Base-by-base conservation (phyloP, 129 eudicot species). In the Saposhnikovia divaricata region DNA sequence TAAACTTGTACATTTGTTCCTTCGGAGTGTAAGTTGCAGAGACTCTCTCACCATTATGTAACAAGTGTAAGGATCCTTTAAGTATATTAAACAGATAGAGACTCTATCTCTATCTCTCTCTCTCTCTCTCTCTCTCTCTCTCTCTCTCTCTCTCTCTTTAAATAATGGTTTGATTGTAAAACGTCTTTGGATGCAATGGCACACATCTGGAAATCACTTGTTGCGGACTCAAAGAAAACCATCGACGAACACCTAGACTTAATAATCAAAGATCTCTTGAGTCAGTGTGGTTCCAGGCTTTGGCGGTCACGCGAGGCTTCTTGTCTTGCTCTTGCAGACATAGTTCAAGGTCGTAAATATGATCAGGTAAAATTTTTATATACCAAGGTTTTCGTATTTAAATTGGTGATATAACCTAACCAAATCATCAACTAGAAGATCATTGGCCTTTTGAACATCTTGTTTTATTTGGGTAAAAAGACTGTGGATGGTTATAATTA, bases 251-350 rank as follows among this genome's bases (percentile, higher is more conserved):
- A 84, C 79, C 87, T 95, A 83, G 97, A 92, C 78, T 87, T 84
- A 72, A 89, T 95, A 77, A 81, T 92, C 68, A 97, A 95, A 80
- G 96, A 95, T 92, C 85, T 95, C 79, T 80, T 95, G 81, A 78
- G 44, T 77, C 98, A 95, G 83, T 90, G 97, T 79, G 98, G 98
- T 53, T 95, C 98, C 80, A 87, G 96, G 87, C 97, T 95, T 66
- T 95, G 97, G 97, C 96, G 98, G 6, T 95, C 98, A n/a, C 95
- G 97, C 14, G 96, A 95, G 86, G 89, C 98, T 76, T 95, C 97
- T n/a, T 92, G 96, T 85, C 92, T 92, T 86, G 97, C 97, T 79
- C 92, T 95, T 78, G 88, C 97, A 28, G 98, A 95, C 82, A 82
- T 95, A 80, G 86, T 92, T 79, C 97, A 95, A 84, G 98, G 98